Conservation (phyloP, 2,329 filamentous ascomycete species). For the Botryotinia convoluta region DNA sequence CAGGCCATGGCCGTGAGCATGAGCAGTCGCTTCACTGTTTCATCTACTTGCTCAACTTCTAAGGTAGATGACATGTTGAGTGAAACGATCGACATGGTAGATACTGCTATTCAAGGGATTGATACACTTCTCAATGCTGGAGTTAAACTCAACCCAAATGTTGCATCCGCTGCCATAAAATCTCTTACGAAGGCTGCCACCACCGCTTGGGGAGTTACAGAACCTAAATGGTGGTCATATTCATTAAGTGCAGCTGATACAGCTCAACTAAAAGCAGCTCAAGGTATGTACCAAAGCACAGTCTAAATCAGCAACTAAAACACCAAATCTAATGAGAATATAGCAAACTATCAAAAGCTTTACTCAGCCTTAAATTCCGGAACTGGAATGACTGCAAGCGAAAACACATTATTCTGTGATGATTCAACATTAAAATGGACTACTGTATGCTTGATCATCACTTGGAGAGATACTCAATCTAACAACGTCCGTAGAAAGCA, state of each 20-base stretch:
- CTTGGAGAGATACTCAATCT: background rate
- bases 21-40: slow-evolving; percentile 17
- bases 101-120: slow-evolving; percentile 7
- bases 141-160: slow-evolving; percentile 1
- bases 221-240: background rate
- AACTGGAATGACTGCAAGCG: slow-evolving; percentile 9
- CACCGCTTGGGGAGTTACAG: slow-evolving; percentile 1
- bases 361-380: slow-evolving; percentile 7
- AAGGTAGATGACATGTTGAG: slow-evolving; percentile 15
- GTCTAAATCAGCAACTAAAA: no score
- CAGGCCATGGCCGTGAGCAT: slow-evolving; percentile 8
- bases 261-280: slow-evolving; percentile 15
- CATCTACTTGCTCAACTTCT: slow-evolving; percentile 11
- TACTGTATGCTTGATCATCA: background rate
- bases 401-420: slow-evolving; percentile 15
- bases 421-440: slow-evolving; percentile 17
- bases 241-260: slow-evolving; percentile 13
- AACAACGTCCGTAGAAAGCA: background rate
- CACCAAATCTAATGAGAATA: background rate
- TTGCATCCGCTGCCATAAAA: slow-evolving; percentile 3
- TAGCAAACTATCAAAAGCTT: slow-evolving; percentile 17
- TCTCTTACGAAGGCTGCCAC: slow-evolving; percentile 4
- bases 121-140: slow-evolving; percentile 16
- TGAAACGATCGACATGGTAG: slow-evolving; percentile 18
- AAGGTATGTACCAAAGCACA: background rate